Conservation (phyloP, 2,329 filamentous ascomycete genomes). For the Talaromyces atroroseus region DNA sequence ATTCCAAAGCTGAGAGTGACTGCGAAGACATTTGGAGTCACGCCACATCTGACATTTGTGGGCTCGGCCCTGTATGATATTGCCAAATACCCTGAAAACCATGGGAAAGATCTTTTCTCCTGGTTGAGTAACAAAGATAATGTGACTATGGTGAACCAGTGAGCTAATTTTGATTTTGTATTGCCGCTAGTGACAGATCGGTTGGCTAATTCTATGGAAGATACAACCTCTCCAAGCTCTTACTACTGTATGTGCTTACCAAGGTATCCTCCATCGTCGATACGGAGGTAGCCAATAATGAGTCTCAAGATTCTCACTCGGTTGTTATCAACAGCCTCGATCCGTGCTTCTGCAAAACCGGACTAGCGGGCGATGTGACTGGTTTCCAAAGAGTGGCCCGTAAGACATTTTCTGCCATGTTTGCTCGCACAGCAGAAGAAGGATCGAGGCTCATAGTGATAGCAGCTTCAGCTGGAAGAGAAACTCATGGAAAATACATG, state of each 20-base stretch:
- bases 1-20: slow-evolving; percentile 1
- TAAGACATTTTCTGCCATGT: neutral
- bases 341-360: slow-evolving; percentile 2
- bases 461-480: neutral
- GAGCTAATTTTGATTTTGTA: neutral
- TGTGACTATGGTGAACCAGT: neutral
- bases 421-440: neutral
- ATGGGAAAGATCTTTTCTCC: neutral
- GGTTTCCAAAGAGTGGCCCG: neutral
- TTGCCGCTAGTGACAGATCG: no score
- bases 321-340: neutral
- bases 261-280: neutral
- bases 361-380: neutral
- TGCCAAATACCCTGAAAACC: slow-evolving; percentile 1
- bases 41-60: neutral
- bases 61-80: slow-evolving; percentile 7
- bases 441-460: neutral
- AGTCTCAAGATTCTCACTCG: neutral
- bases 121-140: neutral
- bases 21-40: neutral
- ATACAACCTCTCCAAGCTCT: neutral
- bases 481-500: slow-evolving; percentile 2
- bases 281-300: neutral
- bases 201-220: neutral
- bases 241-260: neutral